Percentiles rank a stretch among this genome's conserved stretches.
These are phyloP conservation scores for Talaromyces sp. DNA, from an alignment of 2,329 filamentous ascomycete genomes.

Conservation along the genomic window DNA sequence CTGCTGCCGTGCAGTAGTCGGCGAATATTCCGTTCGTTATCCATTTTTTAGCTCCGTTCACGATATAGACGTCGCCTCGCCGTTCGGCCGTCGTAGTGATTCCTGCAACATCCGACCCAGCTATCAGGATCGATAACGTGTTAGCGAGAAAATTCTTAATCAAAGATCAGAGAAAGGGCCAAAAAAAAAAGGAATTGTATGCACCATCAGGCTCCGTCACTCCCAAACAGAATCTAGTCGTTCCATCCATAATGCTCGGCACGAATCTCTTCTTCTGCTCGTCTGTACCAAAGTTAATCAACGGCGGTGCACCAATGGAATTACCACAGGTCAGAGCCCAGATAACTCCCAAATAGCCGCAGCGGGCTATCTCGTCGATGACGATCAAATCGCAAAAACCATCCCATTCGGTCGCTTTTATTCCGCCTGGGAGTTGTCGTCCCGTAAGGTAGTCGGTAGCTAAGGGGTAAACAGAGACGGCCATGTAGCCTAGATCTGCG, in stretches of 20 bases:
- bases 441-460: neutral
- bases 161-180: too few relatives aligned
- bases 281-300: neutral
- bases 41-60: conserved; percentile 61
- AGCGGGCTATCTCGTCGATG: conserved; percentile 32
- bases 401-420: conserved; percentile 29
- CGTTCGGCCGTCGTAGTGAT: conserved; percentile 14
- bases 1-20: conserved; percentile 49
- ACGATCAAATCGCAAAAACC: conserved; percentile 34
- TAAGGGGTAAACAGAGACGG: neutral
- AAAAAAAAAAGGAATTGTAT: too few relatives aligned
- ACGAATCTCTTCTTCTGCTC: neutral
- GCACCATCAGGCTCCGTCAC: neutral
- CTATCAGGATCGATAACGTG: too few relatives aligned
- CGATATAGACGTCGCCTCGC: conserved; percentile 47
- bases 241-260: neutral
- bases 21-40: conserved; percentile 56
- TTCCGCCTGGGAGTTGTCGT: conserved; percentile 18
- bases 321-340: conserved; percentile 28
- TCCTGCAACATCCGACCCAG: conserved; percentile 1
- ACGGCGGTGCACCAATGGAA: conserved; percentile 24
- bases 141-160: too few relatives aligned
- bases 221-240: neutral
- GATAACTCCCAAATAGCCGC: conserved; percentile 26
- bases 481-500: neutral